Evolutionary conservation across 192 early-diverging fungal genomes (phyloP).

Genomic region (Geranomyces variabilis): DNA sequence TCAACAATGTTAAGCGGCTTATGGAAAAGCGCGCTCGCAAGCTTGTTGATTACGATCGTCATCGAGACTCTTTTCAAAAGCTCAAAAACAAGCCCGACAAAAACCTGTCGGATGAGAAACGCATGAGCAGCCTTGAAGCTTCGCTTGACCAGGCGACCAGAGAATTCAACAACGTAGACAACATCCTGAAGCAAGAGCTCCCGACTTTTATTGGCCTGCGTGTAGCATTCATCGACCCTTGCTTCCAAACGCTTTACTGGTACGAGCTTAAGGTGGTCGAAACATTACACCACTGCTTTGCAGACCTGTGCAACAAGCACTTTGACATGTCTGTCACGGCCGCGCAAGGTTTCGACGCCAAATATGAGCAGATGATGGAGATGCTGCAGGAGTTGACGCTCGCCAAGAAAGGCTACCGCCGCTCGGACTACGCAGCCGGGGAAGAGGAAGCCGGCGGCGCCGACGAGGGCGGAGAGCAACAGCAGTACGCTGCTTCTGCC

Average conservation of each 20-base stretch:
- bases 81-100: conserved; percentile 57
- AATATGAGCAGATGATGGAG: conserved; percentile 19
- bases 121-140: conserved; percentile 60
- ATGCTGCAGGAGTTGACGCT: conserved; percentile 24
- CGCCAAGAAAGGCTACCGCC: conserved; percentile 20
- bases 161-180: conserved; percentile 85
- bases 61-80: conserved; percentile 72
- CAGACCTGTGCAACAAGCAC: conserved; percentile 27
- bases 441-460: not conserved
- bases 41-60: conserved; percentile 90
- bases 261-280: conserved; percentile 72
- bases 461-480: not conserved
- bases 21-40: conserved; percentile 92
- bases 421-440: not conserved
- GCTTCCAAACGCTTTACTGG: conserved; percentile 82
- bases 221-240: conserved; percentile 81
- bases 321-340: conserved; percentile 29
- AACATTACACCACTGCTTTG: conserved; percentile 12
- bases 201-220: conserved; percentile 75
- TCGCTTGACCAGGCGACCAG: conserved; percentile 78
- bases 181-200: conserved; percentile 78
- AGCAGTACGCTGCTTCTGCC: conserved; percentile 3
- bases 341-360: conserved; percentile 22
- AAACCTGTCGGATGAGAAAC: conserved; percentile 50
- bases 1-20: conserved; percentile 78